Percentiles rank a stretch among this genome's conserved stretches.
Conservation (phyloP, 2,329 filamentous ascomycete species). For the Pezicula radicicola region DNA sequence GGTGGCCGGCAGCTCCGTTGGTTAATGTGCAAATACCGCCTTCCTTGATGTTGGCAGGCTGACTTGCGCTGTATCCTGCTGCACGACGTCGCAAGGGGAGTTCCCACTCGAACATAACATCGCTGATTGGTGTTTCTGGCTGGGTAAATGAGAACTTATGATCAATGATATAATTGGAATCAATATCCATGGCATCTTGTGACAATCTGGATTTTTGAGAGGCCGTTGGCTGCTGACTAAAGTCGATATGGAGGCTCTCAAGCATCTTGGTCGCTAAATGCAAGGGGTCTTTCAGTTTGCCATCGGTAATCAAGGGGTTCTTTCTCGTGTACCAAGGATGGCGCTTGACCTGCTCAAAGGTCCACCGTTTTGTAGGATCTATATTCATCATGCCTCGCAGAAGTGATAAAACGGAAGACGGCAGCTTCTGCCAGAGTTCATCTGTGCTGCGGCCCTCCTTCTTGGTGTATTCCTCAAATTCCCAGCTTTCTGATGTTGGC, state of each 20-base stretch:
- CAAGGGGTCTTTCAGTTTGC: slow-evolving; percentile 74
- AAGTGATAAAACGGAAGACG: slow-evolving; percentile 71
- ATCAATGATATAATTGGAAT: slow-evolving; percentile 42
- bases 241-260: slow-evolving; percentile 84
- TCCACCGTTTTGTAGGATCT: slow-evolving; percentile 72
- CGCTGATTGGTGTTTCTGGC: slow-evolving; percentile 72
- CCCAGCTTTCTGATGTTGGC: slow-evolving; percentile 80
- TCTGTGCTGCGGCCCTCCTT: slow-evolving; percentile 80
- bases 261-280: slow-evolving; percentile 93
- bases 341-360: slow-evolving; percentile 79
- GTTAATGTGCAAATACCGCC: slow-evolving; percentile 19
- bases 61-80: slow-evolving; percentile 31
- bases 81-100: slow-evolving; percentile 46
- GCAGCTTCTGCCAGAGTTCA: slow-evolving; percentile 79
- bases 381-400: slow-evolving; percentile 92
- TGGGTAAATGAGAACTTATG: slow-evolving; percentile 74
- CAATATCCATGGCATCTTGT: slow-evolving; percentile 67
- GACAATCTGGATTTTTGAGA: slow-evolving; percentile 25
- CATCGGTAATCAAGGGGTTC: slow-evolving; percentile 77
- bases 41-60: slow-evolving; percentile 36
- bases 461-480: slow-evolving; percentile 83
- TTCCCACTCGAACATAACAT: slow-evolving; percentile 86
- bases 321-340: slow-evolving; percentile 92
- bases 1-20: slow-evolving; percentile 33
- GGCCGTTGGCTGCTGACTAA: slow-evolving; percentile 60